These are phyloP conservation scores for Albifimbria verrucaria DNA, from an alignment of 2,329 filamentous ascomycete species.

Conservation along the genomic window DNA sequence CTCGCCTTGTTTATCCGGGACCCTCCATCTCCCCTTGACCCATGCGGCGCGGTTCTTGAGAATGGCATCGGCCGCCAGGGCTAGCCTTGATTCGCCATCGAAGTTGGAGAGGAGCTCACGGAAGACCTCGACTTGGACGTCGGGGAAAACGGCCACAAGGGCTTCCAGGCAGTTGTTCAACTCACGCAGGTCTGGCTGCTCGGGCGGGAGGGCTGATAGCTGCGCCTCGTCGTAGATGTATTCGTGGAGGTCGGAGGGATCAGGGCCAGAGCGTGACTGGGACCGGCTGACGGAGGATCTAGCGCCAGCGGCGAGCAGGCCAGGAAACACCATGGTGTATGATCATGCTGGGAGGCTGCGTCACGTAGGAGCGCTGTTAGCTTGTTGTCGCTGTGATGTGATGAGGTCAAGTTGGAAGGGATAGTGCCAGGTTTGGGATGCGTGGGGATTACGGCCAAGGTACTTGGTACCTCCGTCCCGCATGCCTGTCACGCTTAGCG, in stretches of 20 bases:
- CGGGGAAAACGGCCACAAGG: slow-evolving; percentile 71
- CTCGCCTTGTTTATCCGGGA: slow-evolving; percentile 33
- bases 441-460: neutral
- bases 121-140: slow-evolving; percentile 79
- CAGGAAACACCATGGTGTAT: slow-evolving; percentile 47
- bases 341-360: slow-evolving; percentile 26
- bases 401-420: slow-evolving; percentile 5
- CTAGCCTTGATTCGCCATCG: slow-evolving; percentile 71
- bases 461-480: too few species aligned
- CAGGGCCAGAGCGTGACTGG: slow-evolving; percentile 24
- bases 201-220: slow-evolving; percentile 43
- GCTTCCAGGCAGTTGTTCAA: slow-evolving; percentile 68
- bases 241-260: slow-evolving; percentile 26
- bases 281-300: slow-evolving; percentile 28
- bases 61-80: slow-evolving; percentile 73
- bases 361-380: slow-evolving; percentile 3
- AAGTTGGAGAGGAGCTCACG: slow-evolving; percentile 75
- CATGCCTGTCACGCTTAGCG: too few species aligned
- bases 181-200: slow-evolving; percentile 61
- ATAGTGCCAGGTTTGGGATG: neutral
- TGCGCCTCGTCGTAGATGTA: slow-evolving; percentile 57
- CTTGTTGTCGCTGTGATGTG: neutral
- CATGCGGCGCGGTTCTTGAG: slow-evolving; percentile 69
- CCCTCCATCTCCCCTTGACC: slow-evolving; percentile 66
- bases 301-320: slow-evolving; percentile 43